phyloP scores from a whole-genome alignment of 768 basidiomycete species.

The Panellus pusillus region DNA sequence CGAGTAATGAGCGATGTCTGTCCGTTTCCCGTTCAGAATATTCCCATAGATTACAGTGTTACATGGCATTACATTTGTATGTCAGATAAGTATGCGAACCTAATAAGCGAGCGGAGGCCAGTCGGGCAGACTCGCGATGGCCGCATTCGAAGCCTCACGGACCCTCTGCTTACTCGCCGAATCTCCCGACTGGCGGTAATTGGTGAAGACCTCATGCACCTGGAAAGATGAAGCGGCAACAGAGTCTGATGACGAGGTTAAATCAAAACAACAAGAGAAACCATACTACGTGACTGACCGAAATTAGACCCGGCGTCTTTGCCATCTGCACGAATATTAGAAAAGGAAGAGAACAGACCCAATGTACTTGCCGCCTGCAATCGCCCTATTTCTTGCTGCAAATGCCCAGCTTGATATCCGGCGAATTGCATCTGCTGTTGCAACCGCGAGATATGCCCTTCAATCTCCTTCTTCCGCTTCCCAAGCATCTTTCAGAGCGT shows the following conservation, averaged over 20 bases:
- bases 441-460: constrained; percentile 43
- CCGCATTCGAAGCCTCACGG: constrained; percentile 76
- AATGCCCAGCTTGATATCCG: constrained; percentile 45
- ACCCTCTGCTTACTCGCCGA: constrained; percentile 71
- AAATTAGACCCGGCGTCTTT: constrained; percentile 56
- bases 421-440: constrained; percentile 46
- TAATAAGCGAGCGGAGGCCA: constrained; percentile 57
- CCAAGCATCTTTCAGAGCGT: constrained; percentile 69
- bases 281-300: constrained; percentile 37
- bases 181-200: constrained; percentile 76
- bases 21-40: constrained; percentile 22
- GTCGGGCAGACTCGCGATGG: constrained; percentile 68
- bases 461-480: constrained; percentile 57
- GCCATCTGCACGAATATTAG: constrained; percentile 38
- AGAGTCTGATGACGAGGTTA: constrained; percentile 42
- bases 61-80: background rate
- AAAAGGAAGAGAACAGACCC: constrained; percentile 5
- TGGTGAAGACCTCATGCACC: constrained; percentile 69
- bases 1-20: background rate
- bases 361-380: constrained; percentile 55
- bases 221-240: constrained; percentile 73
- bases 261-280: background rate
- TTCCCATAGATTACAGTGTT: constrained; percentile 8
- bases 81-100: constrained; percentile 1
- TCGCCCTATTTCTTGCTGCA: constrained; percentile 56